Conservation (phyloP, 805 yeast species). For the Candida morakotiae region DNA sequence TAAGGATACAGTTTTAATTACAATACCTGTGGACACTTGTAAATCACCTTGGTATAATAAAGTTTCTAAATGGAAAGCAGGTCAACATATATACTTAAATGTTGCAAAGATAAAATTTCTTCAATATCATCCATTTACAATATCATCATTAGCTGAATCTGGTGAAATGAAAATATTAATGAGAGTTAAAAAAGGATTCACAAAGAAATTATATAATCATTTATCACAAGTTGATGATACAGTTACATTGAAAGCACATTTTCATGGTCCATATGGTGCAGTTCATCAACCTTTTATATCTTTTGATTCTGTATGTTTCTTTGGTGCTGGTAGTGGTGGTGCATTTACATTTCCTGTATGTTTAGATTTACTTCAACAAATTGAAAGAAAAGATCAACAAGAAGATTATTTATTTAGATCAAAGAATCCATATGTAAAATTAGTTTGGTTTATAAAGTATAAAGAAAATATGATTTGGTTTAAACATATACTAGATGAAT, state of each 20-base stretch:
- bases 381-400: slow-evolving; percentile 19
- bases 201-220: slow-evolving; percentile 28
- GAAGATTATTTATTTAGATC: slow-evolving; percentile 34
- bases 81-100: slow-evolving; percentile 42
- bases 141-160: slow-evolving; percentile 32
- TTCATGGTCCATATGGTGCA: slow-evolving; percentile 48
- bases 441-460: slow-evolving; percentile 31
- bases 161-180: slow-evolving; percentile 39
- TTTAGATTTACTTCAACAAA: slow-evolving; percentile 30
- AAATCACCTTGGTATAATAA: slow-evolving; percentile 23
- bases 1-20: slow-evolving; percentile 34
- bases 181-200: slow-evolving; percentile 40
- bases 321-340: slow-evolving; percentile 45
- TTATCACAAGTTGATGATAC: slow-evolving; percentile 14
- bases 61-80: slow-evolving; percentile 41
- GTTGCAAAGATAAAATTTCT: slow-evolving; percentile 31
- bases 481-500: slow-evolving; percentile 26
- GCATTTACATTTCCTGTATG: slow-evolving; percentile 45
- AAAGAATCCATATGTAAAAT: slow-evolving; percentile 16
- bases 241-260: slow-evolving; percentile 25
- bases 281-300: slow-evolving; percentile 35
- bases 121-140: slow-evolving; percentile 48
- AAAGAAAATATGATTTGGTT: slow-evolving; percentile 34
- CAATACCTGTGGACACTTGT: slow-evolving; percentile 27
- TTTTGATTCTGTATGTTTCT: slow-evolving; percentile 36